A percentile compares a stretch with the other conserved stretches of the same genome.
Conservation (phyloP, 2,329 filamentous ascomycete species). For the Escovopsis weberi region DNA sequence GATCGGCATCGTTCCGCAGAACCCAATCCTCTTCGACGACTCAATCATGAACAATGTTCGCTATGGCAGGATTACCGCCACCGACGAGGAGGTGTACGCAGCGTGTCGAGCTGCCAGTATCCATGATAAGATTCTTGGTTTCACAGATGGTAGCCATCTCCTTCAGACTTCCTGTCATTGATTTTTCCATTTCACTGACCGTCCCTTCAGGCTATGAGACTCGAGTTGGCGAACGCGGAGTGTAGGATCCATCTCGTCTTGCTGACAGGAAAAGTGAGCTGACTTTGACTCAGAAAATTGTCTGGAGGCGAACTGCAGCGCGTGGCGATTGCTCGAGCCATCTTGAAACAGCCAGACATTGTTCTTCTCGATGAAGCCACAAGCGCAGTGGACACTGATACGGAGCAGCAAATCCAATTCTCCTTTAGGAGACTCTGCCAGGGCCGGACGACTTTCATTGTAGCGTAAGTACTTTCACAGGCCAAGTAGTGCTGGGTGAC, state of each 20-base stretch:
- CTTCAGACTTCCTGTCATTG: not conserved
- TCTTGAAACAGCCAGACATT: conserved; percentile 60
- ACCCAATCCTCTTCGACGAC: conserved; percentile 41
- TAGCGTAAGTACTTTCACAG: conserved; percentile 32
- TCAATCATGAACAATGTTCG: conserved; percentile 45
- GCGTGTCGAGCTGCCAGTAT: conserved; percentile 42
- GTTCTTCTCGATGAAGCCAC: conserved; percentile 70
- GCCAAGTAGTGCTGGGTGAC: not conserved
- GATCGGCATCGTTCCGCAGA: conserved; percentile 43
- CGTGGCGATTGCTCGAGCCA: conserved; percentile 54
- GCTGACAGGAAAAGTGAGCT: conserved; percentile 5
- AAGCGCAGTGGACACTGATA: conserved; percentile 59
- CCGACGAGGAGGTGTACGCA: conserved; percentile 38
- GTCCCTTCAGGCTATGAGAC: conserved; percentile 29
- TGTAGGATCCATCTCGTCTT: conserved; percentile 18
- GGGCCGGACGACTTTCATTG: conserved; percentile 51
- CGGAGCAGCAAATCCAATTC: conserved; percentile 51
- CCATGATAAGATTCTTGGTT: conserved; percentile 42
- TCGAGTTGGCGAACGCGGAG: conserved; percentile 34
- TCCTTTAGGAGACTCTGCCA: conserved; percentile 43
- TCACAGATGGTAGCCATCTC: conserved; percentile 28
- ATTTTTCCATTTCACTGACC: conserved; percentile 5
- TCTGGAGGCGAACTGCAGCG: conserved; percentile 54
- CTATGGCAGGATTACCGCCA: conserved; percentile 39
- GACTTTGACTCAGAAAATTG: conserved; percentile 31